A percentile compares a stretch with the other conserved stretches of the same genome.
Evolutionary conservation across 768 basidiomycete genomes (phyloP).

Genomic region (Rhizopogon salebrosus): DNA sequence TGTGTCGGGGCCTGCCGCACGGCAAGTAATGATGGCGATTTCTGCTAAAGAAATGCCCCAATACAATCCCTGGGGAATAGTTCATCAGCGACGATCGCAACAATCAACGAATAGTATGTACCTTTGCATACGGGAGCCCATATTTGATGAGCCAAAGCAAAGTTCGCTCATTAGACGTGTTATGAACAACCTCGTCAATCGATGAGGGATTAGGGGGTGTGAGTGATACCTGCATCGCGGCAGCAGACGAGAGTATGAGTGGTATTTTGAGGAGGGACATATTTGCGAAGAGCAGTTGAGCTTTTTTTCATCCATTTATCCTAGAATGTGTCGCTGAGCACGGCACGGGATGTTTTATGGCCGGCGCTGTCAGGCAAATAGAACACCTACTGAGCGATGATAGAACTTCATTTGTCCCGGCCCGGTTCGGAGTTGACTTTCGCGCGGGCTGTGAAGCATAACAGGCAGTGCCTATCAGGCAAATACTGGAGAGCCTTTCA

Average conservation of each 20-base stretch:
- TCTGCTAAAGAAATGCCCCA: not conserved
- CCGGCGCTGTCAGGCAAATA: no score
- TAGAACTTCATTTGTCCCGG: no score
- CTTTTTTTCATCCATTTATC: no score
- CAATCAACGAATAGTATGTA: not conserved
- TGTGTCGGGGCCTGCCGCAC: not conserved
- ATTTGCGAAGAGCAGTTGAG: no score
- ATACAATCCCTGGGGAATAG: not conserved
- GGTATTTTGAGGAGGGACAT: no score
- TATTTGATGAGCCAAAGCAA: not conserved
- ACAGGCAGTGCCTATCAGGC: no score
- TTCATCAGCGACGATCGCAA: not conserved
- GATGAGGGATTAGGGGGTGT: conserved; percentile 44
- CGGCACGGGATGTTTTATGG: no score
- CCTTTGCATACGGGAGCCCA: not conserved
- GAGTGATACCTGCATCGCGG: conserved; percentile 35
- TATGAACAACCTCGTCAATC: conserved; percentile 21
- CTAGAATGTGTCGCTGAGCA: no score
- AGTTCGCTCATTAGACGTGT: not conserved
- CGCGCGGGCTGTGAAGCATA: no score
- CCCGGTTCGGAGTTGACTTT: no score
- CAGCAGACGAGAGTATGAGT: conserved; percentile 35
- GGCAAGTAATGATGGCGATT: not conserved
- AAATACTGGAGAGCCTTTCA: no score
- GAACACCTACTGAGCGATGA: no score